Percentiles rank a stretch among this genome's conserved stretches.
These are phyloP conservation scores for Platanthera guangdongensis DNA, from an alignment of 106 monocot genomes.

Conservation along the genomic window DNA sequence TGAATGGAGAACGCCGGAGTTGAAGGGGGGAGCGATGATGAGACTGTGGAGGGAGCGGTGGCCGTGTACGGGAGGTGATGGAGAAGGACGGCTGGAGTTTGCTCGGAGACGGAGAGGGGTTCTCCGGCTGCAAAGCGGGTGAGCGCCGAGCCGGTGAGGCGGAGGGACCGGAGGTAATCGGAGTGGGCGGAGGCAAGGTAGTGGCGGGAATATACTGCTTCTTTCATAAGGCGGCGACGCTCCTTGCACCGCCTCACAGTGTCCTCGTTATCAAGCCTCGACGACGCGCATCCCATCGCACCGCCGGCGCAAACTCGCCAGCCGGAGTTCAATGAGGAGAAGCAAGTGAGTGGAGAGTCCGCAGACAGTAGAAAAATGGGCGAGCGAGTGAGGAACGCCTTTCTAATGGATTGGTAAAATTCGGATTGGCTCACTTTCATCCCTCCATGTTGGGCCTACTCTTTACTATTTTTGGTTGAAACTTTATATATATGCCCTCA, in stretches of 20 bases:
- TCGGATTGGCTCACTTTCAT: background rate
- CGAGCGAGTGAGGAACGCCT: background rate
- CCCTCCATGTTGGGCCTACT: background rate
- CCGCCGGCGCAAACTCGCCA: background rate
- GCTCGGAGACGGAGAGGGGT: constrained; percentile 64
- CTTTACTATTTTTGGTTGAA: background rate
- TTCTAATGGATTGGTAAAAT: background rate
- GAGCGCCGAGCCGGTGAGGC: constrained; percentile 60
- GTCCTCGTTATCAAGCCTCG: constrained; percentile 83
- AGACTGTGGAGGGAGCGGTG: background rate
- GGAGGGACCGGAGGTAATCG: constrained; percentile 85
- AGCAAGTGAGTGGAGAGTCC: background rate
- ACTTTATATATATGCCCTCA: background rate
- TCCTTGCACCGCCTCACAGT: constrained; percentile 91
- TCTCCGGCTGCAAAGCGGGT: constrained; percentile 59
- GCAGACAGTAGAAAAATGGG: background rate
- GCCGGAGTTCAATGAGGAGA: background rate
- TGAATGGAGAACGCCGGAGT: constrained; percentile 21
- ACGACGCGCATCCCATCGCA: constrained; percentile 83
- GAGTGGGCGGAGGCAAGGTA: constrained; percentile 79
- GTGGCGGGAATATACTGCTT: constrained; percentile 69
- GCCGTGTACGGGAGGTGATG: background rate
- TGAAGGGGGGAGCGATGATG: constrained; percentile 19
- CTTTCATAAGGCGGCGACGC: constrained; percentile 79
- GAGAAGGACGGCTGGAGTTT: constrained; percentile 61